These are phyloP conservation scores for Heliamphora exappendiculata DNA, from an alignment of 148 eudicot genomes.

Conservation along the genomic window DNA sequence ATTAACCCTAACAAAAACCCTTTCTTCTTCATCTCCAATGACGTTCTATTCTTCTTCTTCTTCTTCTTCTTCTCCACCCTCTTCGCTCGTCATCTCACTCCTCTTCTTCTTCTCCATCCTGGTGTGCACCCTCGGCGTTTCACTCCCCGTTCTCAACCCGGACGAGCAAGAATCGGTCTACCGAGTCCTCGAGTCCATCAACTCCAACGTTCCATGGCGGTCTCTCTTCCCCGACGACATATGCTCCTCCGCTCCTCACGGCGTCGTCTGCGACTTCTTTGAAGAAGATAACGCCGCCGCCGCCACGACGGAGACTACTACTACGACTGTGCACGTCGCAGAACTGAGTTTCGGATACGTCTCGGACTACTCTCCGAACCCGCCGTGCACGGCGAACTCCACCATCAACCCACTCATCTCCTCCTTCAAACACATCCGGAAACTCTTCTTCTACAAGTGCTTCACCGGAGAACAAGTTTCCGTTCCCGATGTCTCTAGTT, in stretches of 20 bases:
- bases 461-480: slow-evolving; percentile 33
- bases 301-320: too few relatives aligned
- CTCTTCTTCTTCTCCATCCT: slow-evolving; percentile 8
- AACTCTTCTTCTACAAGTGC: slow-evolving; percentile 75
- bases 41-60: neutral
- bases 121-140: neutral
- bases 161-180: slow-evolving; percentile 62
- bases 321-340: slow-evolving; percentile 29
- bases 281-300: slow-evolving; percentile 6
- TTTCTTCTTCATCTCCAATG: neutral
- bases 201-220: slow-evolving; percentile 62
- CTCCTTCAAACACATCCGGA: slow-evolving; percentile 45
- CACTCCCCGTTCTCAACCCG: slow-evolving; percentile 37
- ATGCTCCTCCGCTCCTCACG: slow-evolving; percentile 74
- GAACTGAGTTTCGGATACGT: slow-evolving; percentile 66
- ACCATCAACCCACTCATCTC: slow-evolving; percentile 29
- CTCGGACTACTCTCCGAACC: slow-evolving; percentile 64
- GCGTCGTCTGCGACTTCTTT: slow-evolving; percentile 63
- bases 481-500: slow-evolving; percentile 23
- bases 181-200: slow-evolving; percentile 53
- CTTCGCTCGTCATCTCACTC: neutral
- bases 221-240: slow-evolving; percentile 66
- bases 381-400: slow-evolving; percentile 45
- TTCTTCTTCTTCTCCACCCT: neutral
- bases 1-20: neutral